Conservation (phyloP, 2,329 filamentous ascomycete genomes). For the Nemania serpens region DNA sequence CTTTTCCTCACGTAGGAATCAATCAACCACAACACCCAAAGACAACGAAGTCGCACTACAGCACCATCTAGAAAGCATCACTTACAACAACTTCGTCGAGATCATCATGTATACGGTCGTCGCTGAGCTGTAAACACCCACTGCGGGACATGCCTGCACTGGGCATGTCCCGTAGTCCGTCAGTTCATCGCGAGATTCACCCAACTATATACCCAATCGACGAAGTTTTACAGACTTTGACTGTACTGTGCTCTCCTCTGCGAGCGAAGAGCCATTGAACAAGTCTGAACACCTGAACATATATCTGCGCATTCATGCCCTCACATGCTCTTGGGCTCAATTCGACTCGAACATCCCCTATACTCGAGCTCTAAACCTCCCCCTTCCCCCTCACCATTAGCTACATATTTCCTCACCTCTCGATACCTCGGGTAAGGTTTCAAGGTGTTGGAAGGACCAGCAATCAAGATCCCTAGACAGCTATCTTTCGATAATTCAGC, state of each 20-base stretch:
- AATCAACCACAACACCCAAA: constrained; percentile 47
- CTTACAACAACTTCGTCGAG: constrained; percentile 69
- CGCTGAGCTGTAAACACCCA: constrained; percentile 91
- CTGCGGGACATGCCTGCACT: constrained; percentile 68
- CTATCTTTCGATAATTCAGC: constrained; percentile 9
- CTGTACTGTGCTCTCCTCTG: constrained; percentile 46
- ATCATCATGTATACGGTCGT: constrained; percentile 71
- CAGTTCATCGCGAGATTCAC: constrained; percentile 79
- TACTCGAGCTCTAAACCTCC: constrained; percentile 13
- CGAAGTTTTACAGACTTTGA: constrained; percentile 66
- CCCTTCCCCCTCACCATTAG: not conserved
- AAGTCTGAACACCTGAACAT: constrained; percentile 43
- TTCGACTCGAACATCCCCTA: constrained; percentile 6
- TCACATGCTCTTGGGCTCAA: constrained; percentile 24
- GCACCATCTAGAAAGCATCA: constrained; percentile 34
- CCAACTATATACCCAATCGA: constrained; percentile 63
- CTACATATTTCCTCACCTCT: constrained; percentile 1
- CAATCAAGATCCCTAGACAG: not conserved
- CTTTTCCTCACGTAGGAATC: constrained; percentile 43
- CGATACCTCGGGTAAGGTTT: not conserved
- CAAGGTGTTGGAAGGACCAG: not conserved
- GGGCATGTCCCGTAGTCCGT: constrained; percentile 76
- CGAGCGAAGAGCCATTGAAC: constrained; percentile 28
- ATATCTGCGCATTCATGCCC: constrained; percentile 34
- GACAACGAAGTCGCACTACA: constrained; percentile 71